Evolutionary conservation across 345 rosid genomes (phyloP).

Genomic region (Euphorbia tirucalli): DNA sequence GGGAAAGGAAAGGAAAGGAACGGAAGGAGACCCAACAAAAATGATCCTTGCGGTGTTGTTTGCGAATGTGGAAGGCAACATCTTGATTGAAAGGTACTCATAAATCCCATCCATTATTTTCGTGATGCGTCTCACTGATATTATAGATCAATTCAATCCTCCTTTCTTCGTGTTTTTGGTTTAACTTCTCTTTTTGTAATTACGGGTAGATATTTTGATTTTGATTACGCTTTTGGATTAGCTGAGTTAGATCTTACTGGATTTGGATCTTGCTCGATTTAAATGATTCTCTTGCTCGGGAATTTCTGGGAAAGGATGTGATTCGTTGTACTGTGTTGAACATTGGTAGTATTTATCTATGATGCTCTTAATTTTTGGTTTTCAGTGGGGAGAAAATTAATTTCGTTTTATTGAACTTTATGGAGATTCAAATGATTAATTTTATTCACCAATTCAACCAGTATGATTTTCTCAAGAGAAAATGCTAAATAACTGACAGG

Average conservation of each 20-base stretch:
- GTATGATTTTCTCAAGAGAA: neutral
- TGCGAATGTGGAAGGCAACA: constrained; percentile 34
- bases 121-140: neutral
- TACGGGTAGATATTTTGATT: neutral
- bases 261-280: neutral
- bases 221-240: neutral
- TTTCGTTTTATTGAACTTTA: neutral
- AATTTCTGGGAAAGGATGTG: neutral
- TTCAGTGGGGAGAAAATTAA: neutral
- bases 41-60: constrained; percentile 32
- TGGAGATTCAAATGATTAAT: neutral
- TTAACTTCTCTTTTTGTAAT: neutral
- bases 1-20: neutral
- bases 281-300: neutral
- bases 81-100: constrained; percentile 29
- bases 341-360: neutral
- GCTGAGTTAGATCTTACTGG: neutral
- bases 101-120: neutral
- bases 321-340: neutral
- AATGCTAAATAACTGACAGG: neutral
- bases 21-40: neutral
- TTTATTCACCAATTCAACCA: neutral
- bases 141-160: constrained; percentile 11
- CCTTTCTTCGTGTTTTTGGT: neutral
- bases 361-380: neutral